Base-by-base conservation (phyloP, 305 asterid species). In the Solanum aculeatissimum region DNA sequence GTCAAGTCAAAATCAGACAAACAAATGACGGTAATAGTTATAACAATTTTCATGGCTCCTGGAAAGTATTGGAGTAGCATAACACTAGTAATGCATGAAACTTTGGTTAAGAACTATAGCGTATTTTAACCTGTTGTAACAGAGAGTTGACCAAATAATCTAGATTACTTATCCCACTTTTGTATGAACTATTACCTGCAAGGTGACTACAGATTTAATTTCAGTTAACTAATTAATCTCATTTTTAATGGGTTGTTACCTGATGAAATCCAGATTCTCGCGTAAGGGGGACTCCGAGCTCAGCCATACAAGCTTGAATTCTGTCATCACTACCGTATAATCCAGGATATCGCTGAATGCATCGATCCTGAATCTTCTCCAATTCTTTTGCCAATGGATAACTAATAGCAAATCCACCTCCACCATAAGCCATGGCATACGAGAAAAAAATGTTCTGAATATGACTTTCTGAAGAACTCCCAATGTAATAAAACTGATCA, bases 341-440 rank as follows among this genome's bases (percentile, higher is more conserved):
- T 12, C 91, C 94, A 0, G 98, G 98, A 38, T 97, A 95, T 23
- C 98, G 84, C 23, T 93, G 92, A n/a, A 95, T 91, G 81, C 98
- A 97, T 18, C 91, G 86, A 85, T 95, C 98, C 89, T 97, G 99
- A 91, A 97, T 95, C 83, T 92, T 95, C 91, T 92, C 98, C 57
- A 97, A 85, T 87, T 92, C 98, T 68, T 80, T 80, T 0, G 99
- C 99, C 62, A 97, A 86, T 2, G 99, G 99, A 82, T 97, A 97
- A 87, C 99, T 97, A 63, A 97, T 95, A 10, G 98, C 99, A 18
- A 97, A 95, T 3, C 99, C 99, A 1, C 98, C 99, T 9, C 99
- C 99, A 12, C 99, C 98, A 63, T 91, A 97, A 9, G 99, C 99
- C 99, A 97, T 97, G 0, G 90, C 81, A 80, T 95, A 94, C 2